Percentiles rank a stretch among this genome's conserved stretches.
These are phyloP conservation scores for Pythium catenulatum DNA, from an alignment of 352 stramenopile genomes.

Conservation along the genomic window DNA sequence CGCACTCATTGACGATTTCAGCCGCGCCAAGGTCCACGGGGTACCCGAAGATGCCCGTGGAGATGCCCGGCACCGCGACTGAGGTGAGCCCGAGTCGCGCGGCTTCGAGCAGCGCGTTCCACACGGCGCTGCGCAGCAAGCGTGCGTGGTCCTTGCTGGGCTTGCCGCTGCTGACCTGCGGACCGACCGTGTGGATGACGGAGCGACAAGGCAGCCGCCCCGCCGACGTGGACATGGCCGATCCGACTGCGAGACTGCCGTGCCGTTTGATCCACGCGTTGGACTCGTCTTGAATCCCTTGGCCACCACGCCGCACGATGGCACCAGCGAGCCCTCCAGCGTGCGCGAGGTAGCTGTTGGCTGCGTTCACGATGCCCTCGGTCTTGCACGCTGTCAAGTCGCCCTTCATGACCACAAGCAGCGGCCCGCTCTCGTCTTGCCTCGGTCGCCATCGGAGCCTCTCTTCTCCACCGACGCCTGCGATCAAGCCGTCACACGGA, in stretches of 20 bases:
- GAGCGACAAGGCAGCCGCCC: slow-evolving; percentile 65
- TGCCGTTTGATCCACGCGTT: slow-evolving; percentile 59
- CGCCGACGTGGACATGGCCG: slow-evolving; percentile 62
- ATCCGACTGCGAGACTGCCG: slow-evolving; percentile 56
- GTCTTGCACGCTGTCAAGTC: slow-evolving; percentile 65
- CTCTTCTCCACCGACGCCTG: too few species aligned
- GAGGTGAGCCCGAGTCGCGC: slow-evolving; percentile 59
- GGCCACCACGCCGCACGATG: slow-evolving; percentile 61
- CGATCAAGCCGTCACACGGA: too few species aligned
- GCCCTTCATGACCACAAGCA: slow-evolving; percentile 65
- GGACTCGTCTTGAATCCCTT: slow-evolving; percentile 62
- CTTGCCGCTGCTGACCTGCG: slow-evolving; percentile 37
- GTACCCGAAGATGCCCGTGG: slow-evolving; percentile 73
- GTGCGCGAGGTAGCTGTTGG: slow-evolving; percentile 64
- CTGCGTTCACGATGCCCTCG: slow-evolving; percentile 75
- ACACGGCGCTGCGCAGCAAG: slow-evolving; percentile 66
- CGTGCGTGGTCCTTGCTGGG: slow-evolving; percentile 58
- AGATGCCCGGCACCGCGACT: slow-evolving; percentile 71
- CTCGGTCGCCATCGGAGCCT: too few species aligned
- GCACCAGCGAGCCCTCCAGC: slow-evolving; percentile 66
- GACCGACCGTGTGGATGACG: slow-evolving; percentile 74
- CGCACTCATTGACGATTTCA: slow-evolving; percentile 69
- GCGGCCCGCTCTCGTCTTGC: too few species aligned
- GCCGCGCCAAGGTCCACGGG: slow-evolving; percentile 63
- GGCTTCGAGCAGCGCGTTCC: slow-evolving; percentile 64